Base-by-base conservation (phyloP, 192 early-diverging fungal species). In the Oehlia diaphana region DNA sequence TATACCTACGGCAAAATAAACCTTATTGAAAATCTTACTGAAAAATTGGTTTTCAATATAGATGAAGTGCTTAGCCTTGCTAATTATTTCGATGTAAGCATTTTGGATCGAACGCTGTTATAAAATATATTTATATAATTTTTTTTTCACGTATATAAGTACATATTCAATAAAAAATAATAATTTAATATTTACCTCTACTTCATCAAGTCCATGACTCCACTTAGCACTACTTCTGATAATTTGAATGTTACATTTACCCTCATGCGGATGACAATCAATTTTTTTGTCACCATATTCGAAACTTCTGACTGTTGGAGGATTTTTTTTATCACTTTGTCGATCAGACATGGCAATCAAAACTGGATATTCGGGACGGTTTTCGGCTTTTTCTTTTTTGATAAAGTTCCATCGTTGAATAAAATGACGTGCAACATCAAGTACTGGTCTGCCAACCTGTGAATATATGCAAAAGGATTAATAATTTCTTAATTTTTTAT, bases 11-110 rank as follows among this genome's bases (percentile, higher is more conserved):
- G 9, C 42, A 9, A 16, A 64, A 13, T 31, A 31, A 31, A 31
- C 2, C 35, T 37, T 37, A 37, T 4, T 37, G 35, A 37, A 14
- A 47, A 31, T 74, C 89, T 80, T 89, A 90, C 89, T 91, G 83
- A 97, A 97, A 87, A 97, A 97, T 81, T 97, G 96, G 83, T 97
- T 96, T 82, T 97, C 96, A 75, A 97, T 96, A 84, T 97, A 97
- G n/a, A 97, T 86, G 83, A 92, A 96, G 79, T 97, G 95, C 79
- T 94, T 87, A 21, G 96, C 92, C 42, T 89, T 82, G 28, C 79
- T 80, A 83, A 97, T 97, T 69, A 88, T 86, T 62, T 91, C 85
- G 76, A 93, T 79, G 82, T 97, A 97, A 19, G 96, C 96, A 61
- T 91, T 93, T 67, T 92, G 89, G 74, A 97, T 96, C 14, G 92